Conservation (phyloP, 805 yeast species). For the Brettanomyces custersianus region DNA sequence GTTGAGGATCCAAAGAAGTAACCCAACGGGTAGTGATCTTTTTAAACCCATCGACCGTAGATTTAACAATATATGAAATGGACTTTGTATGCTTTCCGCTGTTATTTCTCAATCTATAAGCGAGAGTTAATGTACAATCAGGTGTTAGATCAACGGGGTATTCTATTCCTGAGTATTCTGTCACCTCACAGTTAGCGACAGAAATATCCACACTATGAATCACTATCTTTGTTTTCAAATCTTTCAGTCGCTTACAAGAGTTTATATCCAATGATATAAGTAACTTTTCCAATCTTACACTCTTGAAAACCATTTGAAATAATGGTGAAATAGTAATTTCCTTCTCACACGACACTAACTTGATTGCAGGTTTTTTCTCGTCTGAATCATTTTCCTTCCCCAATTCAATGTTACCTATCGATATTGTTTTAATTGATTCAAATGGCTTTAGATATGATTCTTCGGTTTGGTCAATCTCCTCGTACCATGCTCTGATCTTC, state of each 20-base stretch:
- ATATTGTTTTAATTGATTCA: conserved; percentile 6
- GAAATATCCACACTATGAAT: conserved; percentile 13
- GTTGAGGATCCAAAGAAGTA: conserved; percentile 22
- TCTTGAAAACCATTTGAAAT: conserved; percentile 21
- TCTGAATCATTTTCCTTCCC: conserved; percentile 1
- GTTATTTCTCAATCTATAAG: conserved; percentile 19
- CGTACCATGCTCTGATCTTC: conserved; percentile 11
- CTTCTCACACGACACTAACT: conserved; percentile 5
- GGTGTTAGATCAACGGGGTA: conserved; percentile 24
- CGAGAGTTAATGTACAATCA: conserved; percentile 14
- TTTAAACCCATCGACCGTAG: conserved; percentile 12
- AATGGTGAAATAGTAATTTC: conserved; percentile 16
- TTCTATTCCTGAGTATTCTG: conserved; percentile 11
- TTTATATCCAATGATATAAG: conserved; percentile 19
- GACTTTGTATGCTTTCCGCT: conserved; percentile 21
- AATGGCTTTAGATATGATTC: conserved; percentile 8
- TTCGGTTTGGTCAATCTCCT: conserved; percentile 5
- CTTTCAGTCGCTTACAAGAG: conserved; percentile 12
- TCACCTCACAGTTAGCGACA: conserved; percentile 18
- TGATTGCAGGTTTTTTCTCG: conserved; percentile 2
- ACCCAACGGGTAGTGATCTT: conserved; percentile 27
- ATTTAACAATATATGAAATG: conserved; percentile 14
- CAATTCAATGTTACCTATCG: conserved; percentile 9
- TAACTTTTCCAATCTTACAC: conserved; percentile 18
- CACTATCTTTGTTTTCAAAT: conserved; percentile 4